Base-by-base conservation (phyloP, 2,329 filamentous ascomycete species). In the Cyclaneusma minus region DNA sequence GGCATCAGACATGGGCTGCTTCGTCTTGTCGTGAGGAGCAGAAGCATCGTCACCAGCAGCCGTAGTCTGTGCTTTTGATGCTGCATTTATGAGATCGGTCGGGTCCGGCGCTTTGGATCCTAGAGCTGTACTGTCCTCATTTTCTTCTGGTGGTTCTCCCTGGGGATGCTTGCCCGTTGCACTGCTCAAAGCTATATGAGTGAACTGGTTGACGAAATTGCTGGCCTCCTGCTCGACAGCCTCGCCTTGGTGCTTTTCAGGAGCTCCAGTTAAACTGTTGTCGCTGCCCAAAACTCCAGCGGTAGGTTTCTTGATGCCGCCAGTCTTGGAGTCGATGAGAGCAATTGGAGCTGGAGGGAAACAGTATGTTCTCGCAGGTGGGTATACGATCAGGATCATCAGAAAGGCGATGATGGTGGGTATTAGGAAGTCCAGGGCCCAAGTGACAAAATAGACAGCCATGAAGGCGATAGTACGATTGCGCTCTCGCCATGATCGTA, bases 211-310 rank as follows among this genome's bases (percentile, higher is more conserved):
- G 31, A 89, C 73, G 34, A 91, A 75, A 44, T 83, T 85, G 39
- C 67, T 75, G 1, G 83, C 83, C 47, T 91, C 82, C 33, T 79
- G 68, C 46, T 91, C 82, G 1, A 83, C 77, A 0, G 80, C 79
- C 46, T 89, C 81, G 14, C 83, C 82, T 44, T 82, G 76, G 51
- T 82, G 68, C 37, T 82, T 81, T 46, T 92, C 80, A 0, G 81
- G 76, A 0, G 82, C 82, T 2, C 82, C 83, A 0, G 82, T 91
- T 1, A 77, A 64, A 30, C 76, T 83, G 32, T 83, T 77, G 15
- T 74, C 66, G 12, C 76, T 83, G 1, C 77, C 82, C 0, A 89
- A 52, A 0, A 83, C 69, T 2, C 81, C 81, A 3, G 81, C 66
- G 26, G 70, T 68, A 1, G 81, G 81, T 40, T 78, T 85, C 47